A percentile compares a stretch with the other conserved stretches of the same genome.
Conservation (phyloP, 1,284 basidiomycete genomes). For the Wallemia mellicola region DNA sequence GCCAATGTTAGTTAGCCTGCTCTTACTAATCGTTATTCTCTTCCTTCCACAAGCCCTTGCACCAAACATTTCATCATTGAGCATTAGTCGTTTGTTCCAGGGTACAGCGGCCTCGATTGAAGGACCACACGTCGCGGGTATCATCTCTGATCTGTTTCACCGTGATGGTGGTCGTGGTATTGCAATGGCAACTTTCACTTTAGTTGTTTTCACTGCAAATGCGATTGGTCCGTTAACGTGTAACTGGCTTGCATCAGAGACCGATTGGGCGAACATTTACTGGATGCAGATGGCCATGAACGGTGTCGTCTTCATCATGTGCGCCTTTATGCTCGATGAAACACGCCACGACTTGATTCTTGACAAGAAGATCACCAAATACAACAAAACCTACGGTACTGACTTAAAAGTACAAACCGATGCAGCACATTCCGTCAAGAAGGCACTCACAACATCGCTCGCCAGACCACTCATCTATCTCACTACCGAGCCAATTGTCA, state of each 20-base stretch:
- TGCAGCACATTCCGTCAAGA: slow-evolving; percentile 5
- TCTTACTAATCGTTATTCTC: slow-evolving; percentile 10
- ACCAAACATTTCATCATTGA: slow-evolving; percentile 11
- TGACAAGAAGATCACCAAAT: slow-evolving; percentile 14
- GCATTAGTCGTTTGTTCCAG: slow-evolving; percentile 14
- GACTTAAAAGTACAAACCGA: neutral
- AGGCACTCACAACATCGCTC: slow-evolving; percentile 13
- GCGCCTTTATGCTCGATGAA: slow-evolving; percentile 14
- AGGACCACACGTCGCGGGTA: slow-evolving; percentile 7
- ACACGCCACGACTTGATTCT: slow-evolving; percentile 19
- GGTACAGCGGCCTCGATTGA: slow-evolving; percentile 13
- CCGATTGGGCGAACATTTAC: slow-evolving; percentile 11
- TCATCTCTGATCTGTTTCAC: slow-evolving; percentile 7
- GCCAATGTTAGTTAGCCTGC: slow-evolving; percentile 6
- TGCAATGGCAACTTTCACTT: slow-evolving; percentile 17
- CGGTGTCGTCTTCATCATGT: slow-evolving; percentile 9
- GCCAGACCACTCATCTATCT: slow-evolving; percentile 15
- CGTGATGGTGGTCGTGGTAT: slow-evolving; percentile 13
- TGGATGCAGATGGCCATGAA: slow-evolving; percentile 10
- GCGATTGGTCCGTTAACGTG: slow-evolving; percentile 10
- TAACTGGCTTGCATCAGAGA: slow-evolving; percentile 10
- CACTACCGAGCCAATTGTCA: slow-evolving; percentile 19
- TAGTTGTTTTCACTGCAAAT: slow-evolving; percentile 16
- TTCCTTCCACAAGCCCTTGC: slow-evolving; percentile 15
- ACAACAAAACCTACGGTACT: neutral